Base-by-base conservation (phyloP, 2,329 filamentous ascomycete species). In the Neobulgaria alba region DNA sequence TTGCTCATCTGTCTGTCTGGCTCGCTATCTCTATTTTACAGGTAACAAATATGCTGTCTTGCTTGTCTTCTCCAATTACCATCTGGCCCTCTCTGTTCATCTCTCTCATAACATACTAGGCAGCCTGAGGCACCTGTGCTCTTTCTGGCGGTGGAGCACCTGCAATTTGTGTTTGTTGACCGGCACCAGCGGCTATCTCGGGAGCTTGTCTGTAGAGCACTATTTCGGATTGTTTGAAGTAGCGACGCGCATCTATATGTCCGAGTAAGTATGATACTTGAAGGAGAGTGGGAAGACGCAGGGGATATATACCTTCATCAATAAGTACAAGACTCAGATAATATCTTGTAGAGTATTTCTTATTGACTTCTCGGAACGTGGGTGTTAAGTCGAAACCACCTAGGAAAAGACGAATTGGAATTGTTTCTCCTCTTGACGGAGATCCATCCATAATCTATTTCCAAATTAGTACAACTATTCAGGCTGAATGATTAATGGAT, bases 221-320 rank as follows among this genome's bases (percentile, higher is more conserved):
- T 61, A 98, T 98, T 67, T 98, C 92, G 38, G 88, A 95, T 65
- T 98, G 92, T 66, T 98, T 98, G 69, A 98, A 98, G 68, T 98
- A 98, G 56, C 92, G 79, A 56, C 92, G 80, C 36, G 92, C 92
- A 63, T 98, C 92, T 89, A 59, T 5, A 20, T 32, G n/a, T 40
- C 36, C n/a, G 44, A 41, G 39, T 45, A 46, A 49, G 19, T 39
- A 20, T 16, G 41, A 15, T 23, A 30, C 12, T 30, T 8, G n/a
- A 12, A n/a, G 19, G 40, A 21, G 10, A 10, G 31, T 10, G 16
- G 44, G 23, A 39, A 4, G 29, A 33, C 10, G 14, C 16, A 18
- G 8, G 29, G 33, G 23, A 12, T 18, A 36, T 45, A 45, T 66
- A 85, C 86, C 86, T 77, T 95, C 89, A 58, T 95, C 89, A 53